These are phyloP conservation scores for Hericium rajendrae DNA, from an alignment of 768 basidiomycete genomes.

Conservation along the genomic window DNA sequence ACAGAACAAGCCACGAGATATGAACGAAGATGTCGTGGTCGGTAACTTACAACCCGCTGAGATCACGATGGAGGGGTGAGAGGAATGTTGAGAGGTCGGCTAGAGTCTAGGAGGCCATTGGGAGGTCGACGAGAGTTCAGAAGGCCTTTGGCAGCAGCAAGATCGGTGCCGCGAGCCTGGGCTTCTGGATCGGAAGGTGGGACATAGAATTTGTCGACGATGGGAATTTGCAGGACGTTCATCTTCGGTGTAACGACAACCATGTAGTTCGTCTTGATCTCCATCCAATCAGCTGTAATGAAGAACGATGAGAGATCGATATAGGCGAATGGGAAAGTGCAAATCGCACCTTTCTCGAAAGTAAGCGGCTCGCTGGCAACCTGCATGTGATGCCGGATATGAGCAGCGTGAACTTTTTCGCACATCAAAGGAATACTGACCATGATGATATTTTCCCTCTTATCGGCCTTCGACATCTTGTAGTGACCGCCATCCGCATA, in stretches of 20 bases:
- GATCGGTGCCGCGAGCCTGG: constrained; percentile 61
- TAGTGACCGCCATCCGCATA: constrained; percentile 84
- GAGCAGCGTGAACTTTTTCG: background rate
- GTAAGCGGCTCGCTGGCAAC: constrained; percentile 92
- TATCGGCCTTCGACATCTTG: constrained; percentile 92
- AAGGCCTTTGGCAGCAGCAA: constrained; percentile 83
- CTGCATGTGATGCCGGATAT: constrained; percentile 23
- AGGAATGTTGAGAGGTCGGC: constrained; percentile 19
- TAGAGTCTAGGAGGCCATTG: constrained; percentile 54
- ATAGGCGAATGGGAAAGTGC: background rate
- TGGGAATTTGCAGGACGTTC: constrained; percentile 91
- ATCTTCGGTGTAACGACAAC: constrained; percentile 93
- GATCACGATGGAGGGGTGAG: background rate
- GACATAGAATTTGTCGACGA: constrained; percentile 90
- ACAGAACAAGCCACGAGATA: background rate
- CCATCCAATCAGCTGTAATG: constrained; percentile 89
- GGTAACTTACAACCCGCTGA: too few species aligned
- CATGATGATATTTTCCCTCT: constrained; percentile 94
- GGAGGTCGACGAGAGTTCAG: constrained; percentile 45
- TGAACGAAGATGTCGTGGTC: too few species aligned
- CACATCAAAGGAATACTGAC: constrained; percentile 24
- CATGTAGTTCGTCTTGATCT: constrained; percentile 94
- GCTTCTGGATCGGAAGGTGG: constrained; percentile 73
- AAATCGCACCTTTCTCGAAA: constrained; percentile 73
- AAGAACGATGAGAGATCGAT: background rate